A percentile compares a stretch with the other conserved stretches of the same genome.
These are phyloP conservation scores for Clitoria ternatea DNA, from an alignment of 306 rosid species.

Conservation along the genomic window DNA sequence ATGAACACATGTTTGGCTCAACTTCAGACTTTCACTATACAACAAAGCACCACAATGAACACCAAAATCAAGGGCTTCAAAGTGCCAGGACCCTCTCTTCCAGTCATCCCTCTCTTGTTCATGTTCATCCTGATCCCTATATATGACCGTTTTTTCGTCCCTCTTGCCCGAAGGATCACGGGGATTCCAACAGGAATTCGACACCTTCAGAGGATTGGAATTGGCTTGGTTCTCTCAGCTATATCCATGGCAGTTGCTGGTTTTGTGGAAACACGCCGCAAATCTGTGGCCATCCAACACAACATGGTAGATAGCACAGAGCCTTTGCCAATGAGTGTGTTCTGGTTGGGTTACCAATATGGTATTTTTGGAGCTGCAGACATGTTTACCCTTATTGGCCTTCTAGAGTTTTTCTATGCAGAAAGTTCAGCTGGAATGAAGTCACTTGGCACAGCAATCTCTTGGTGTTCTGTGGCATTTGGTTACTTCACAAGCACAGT, in stretches of 20 bases:
- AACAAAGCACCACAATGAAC: conserved; percentile 72
- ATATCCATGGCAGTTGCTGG: conserved; percentile 68
- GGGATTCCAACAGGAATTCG: conserved; percentile 79
- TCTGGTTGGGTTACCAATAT: conserved; percentile 69
- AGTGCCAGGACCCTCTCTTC: conserved; percentile 69
- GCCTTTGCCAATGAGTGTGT: conserved; percentile 68
- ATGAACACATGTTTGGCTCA: conserved; percentile 88
- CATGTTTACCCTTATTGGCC: conserved; percentile 61
- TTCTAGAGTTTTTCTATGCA: conserved; percentile 81
- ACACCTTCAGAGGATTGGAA: conserved; percentile 70
- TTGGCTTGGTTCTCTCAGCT: conserved; percentile 70
- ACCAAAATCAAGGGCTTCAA: conserved; percentile 44
- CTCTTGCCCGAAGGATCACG: conserved; percentile 65
- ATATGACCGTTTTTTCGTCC: conserved; percentile 62
- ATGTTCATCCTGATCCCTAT: conserved; percentile 58
- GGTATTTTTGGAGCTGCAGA: conserved; percentile 72
- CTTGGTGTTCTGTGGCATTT: conserved; percentile 42
- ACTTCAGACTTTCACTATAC: conserved; percentile 75
- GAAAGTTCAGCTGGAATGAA: conserved; percentile 71
- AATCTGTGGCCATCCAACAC: conserved; percentile 41
- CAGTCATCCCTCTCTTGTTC: conserved; percentile 60
- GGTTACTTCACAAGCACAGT: conserved; percentile 43
- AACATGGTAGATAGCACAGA: conserved; percentile 58
- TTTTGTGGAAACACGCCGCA: conserved; percentile 50
- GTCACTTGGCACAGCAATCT: conserved; percentile 43